phyloP scores from a whole-genome alignment of 306 rosid genomes.

The Vicia sativa region DNA sequence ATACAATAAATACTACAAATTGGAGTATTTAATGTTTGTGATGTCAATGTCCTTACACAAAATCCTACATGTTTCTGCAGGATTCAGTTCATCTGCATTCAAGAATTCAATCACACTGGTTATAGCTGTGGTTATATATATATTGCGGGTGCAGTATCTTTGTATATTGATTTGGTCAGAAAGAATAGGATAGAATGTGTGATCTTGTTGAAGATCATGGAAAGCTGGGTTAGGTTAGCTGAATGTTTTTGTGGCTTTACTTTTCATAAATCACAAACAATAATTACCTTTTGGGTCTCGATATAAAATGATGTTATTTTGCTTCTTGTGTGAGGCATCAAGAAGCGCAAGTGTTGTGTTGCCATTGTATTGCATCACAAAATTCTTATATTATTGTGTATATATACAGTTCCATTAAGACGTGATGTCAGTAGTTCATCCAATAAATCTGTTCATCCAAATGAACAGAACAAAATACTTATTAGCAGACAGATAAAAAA shows the following conservation, averaged over 20 bases:
- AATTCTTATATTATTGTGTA: slow-evolving; percentile 32
- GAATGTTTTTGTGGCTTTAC: slow-evolving; percentile 52
- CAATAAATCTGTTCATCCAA: slow-evolving; percentile 21
- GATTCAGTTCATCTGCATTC: slow-evolving; percentile 28
- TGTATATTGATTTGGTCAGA: slow-evolving; percentile 61
- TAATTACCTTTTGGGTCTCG: slow-evolving; percentile 45
- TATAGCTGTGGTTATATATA: slow-evolving; percentile 41
- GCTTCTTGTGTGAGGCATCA: slow-evolving; percentile 47
- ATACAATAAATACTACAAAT: not conserved
- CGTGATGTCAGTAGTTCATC: slow-evolving; percentile 28
- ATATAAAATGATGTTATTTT: slow-evolving; percentile 36
- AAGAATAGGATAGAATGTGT: slow-evolving; percentile 55
- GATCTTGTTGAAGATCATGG: slow-evolving; percentile 53
- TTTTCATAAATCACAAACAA: slow-evolving; percentile 41
- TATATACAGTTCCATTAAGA: slow-evolving; percentile 36
- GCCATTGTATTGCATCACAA: slow-evolving; percentile 35
- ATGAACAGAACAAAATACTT: slow-evolving; percentile 28
- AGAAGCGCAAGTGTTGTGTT: slow-evolving; percentile 38
- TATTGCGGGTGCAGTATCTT: slow-evolving; percentile 47
- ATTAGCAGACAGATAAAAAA: slow-evolving; percentile 7
- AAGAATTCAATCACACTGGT: slow-evolving; percentile 34
- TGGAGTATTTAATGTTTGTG: slow-evolving; percentile 2
- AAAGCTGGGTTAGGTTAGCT: slow-evolving; percentile 51
- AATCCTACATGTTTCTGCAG: slow-evolving; percentile 49
- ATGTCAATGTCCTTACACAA: not conserved